Base-by-base conservation (phyloP, 768 basidiomycete genomes). In the Phlebiopsis flavidoalba region DNA sequence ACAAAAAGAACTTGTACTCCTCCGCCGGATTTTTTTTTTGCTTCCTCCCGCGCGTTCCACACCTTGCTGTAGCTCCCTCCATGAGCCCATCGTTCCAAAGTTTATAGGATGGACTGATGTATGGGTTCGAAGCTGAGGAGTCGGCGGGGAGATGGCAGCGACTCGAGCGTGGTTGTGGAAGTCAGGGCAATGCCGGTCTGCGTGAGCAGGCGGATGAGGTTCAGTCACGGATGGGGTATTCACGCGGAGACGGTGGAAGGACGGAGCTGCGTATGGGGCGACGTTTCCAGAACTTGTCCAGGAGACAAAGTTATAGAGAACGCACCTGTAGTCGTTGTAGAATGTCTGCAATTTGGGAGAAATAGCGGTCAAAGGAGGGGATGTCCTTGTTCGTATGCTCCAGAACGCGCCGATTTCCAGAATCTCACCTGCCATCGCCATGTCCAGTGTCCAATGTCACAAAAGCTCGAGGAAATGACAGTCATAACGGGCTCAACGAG, bases 51-150 rank as follows among this genome's bases (percentile, higher is more conserved):
- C 40, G 95, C 95, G 68, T 91, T 87, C 92, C 95, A 99, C 11
- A 98, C 96, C 72, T 96, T 96, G 75, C 92, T 93, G 73, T 98
- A 99, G 68, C 90, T 91, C 96, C 96, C 73, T 98, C 96, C 96
- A 99, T 99, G 49, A 98, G 82, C 92, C n/a, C 95, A 98, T 6
- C 26, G 26, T 6, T 31, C 91, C 95, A 98, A 62, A 95, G 84
- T 71, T 95, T 91, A 60, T 95, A 88, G 12, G 93, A 91, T 71
- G 94, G 93, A 57, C 83, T 80, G 68, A 95, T 85, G 71, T 80
- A 93, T 6, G 85, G 83, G 71, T 89, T 90, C 35, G 84, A 79
- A 33, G 79, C 76, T 62, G 88, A 85, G 49, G 81, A 80, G 63
- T 88, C 87, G 0, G 89, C 84, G 46, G 84, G 82, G 37, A 85